Evolutionary conservation across 768 basidiomycete genomes (phyloP).

Genomic region (Lentinula sp.): DNA sequence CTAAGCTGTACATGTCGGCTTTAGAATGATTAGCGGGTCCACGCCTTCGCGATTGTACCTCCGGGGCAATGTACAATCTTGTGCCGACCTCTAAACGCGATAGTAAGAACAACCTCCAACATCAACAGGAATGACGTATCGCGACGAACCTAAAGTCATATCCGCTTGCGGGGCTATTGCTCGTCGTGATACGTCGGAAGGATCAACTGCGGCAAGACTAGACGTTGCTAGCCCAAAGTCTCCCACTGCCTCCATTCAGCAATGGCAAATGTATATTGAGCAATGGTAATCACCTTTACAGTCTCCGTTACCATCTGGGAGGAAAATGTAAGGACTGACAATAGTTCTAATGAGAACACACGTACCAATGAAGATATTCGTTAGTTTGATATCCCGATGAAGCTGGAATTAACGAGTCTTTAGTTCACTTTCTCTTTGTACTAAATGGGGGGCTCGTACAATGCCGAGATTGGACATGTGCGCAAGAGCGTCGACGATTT

Average conservation of each 20-base stretch:
- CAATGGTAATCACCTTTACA: conserved; percentile 41
- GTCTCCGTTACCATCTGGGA: conserved; percentile 70
- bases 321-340: not conserved
- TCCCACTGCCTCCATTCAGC: conserved; percentile 49
- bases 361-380: conserved; percentile 90
- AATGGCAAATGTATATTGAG: not conserved
- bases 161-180: conserved; percentile 46
- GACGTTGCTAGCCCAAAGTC: conserved; percentile 92
- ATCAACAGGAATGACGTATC: not conserved
- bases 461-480: conserved; percentile 90
- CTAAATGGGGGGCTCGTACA: conserved; percentile 24
- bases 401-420: conserved; percentile 28
- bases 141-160: conserved; percentile 61
- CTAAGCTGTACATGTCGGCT: conserved; percentile 93
- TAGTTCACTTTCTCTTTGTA: not conserved
- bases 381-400: conserved; percentile 87
- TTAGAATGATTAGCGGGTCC: conserved; percentile 76
- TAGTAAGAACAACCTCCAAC: not conserved
- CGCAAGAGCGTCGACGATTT: conserved; percentile 83
- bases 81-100: conserved; percentile 73
- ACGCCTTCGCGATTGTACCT: conserved; percentile 57
- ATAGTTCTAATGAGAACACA: not conserved
- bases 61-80: conserved; percentile 87
- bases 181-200: conserved; percentile 54
- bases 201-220: conserved; percentile 72